These are phyloP conservation scores for Mrakia hoshinonis DNA, from an alignment of 768 basidiomycete species.

Conservation along the genomic window DNA sequence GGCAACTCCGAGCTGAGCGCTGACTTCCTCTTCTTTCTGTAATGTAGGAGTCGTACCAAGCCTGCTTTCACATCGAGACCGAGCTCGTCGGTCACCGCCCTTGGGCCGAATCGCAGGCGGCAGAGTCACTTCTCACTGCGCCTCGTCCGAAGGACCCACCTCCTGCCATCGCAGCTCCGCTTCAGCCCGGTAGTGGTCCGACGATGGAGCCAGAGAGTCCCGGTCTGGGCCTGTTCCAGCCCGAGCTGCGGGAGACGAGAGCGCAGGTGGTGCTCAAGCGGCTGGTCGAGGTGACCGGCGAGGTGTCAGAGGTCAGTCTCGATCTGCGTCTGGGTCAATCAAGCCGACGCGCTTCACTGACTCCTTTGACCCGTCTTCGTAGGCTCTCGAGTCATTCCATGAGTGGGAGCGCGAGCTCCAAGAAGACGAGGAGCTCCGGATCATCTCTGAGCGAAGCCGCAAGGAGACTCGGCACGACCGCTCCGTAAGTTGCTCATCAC, in stretches of 20 bases:
- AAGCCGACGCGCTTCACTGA: too few species aligned
- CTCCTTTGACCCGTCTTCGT: too few species aligned
- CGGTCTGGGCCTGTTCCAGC: slow-evolving; percentile 5
- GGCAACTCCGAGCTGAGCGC: not conserved
- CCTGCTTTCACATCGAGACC: slow-evolving; percentile 19
- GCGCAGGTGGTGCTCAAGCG: slow-evolving; percentile 18
- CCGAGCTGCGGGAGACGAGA: slow-evolving; percentile 14
- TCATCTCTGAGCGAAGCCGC: slow-evolving; percentile 19
- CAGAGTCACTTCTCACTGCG: slow-evolving; percentile 19
- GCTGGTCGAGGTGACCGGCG: slow-evolving; percentile 16
- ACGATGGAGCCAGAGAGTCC: not conserved
- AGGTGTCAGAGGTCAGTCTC: slow-evolving; percentile 12
- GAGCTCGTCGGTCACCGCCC: slow-evolving; percentile 27
- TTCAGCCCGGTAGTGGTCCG: not conserved
- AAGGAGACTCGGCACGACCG: slow-evolving; percentile 29
- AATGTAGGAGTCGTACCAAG: slow-evolving; percentile 17
- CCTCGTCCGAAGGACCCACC: not conserved
- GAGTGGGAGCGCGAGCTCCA: slow-evolving; percentile 20
- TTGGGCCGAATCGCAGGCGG: slow-evolving; percentile 27
- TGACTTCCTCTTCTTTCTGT: not conserved
- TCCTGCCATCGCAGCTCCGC: not conserved
- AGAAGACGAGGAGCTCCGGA: slow-evolving; percentile 24
- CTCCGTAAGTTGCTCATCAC: not conserved
- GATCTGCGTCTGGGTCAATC: too few species aligned
- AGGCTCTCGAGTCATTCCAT: slow-evolving; percentile 17